Evolutionary conservation across 352 stramenopile species (phyloP).

Genomic region (Phytophthora pluvialis): DNA sequence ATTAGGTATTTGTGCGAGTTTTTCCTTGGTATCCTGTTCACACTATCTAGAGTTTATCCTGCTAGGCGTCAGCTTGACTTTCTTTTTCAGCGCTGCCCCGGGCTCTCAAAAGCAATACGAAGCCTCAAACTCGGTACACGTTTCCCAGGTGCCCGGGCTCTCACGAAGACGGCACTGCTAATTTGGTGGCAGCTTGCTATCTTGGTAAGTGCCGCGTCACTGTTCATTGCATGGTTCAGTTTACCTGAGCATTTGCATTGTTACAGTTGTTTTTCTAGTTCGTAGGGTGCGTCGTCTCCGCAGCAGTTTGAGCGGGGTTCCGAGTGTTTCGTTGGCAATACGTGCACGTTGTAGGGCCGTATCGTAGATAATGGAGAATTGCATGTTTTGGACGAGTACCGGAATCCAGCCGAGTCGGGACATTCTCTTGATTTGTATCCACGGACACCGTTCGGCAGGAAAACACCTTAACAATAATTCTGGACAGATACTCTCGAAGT

Average conservation of each 20-base stretch:
- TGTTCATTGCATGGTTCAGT: not conserved
- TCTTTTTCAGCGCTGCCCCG: too few species aligned
- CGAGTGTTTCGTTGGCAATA: constrained; percentile 38
- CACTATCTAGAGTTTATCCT: too few species aligned
- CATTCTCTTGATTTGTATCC: too few species aligned
- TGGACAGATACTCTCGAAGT: too few species aligned
- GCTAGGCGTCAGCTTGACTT: too few species aligned
- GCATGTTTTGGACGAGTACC: constrained; percentile 27
- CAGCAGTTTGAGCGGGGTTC: constrained; percentile 55
- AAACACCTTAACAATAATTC: too few species aligned
- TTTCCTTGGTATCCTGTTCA: too few species aligned
- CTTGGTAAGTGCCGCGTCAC: constrained; percentile 48
- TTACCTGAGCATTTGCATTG: not conserved
- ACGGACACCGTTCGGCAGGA: too few species aligned
- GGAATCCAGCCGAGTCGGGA: too few species aligned
- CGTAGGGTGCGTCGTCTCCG: constrained; percentile 44
- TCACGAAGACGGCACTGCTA: constrained; percentile 42
- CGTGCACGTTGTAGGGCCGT: constrained; percentile 45
- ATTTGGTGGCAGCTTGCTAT: constrained; percentile 42
- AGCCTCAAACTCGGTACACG: constrained; percentile 49
- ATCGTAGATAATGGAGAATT: constrained; percentile 24
- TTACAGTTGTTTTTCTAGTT: constrained; percentile 61
- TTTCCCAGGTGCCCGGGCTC: constrained; percentile 43
- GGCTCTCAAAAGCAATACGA: too few species aligned
- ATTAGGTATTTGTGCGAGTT: too few species aligned